Evolutionary conservation across 2,329 filamentous ascomycete species (phyloP), one percentile per base, ranked within the genome.

Genomic region (Diaporthe velutina): DNA sequence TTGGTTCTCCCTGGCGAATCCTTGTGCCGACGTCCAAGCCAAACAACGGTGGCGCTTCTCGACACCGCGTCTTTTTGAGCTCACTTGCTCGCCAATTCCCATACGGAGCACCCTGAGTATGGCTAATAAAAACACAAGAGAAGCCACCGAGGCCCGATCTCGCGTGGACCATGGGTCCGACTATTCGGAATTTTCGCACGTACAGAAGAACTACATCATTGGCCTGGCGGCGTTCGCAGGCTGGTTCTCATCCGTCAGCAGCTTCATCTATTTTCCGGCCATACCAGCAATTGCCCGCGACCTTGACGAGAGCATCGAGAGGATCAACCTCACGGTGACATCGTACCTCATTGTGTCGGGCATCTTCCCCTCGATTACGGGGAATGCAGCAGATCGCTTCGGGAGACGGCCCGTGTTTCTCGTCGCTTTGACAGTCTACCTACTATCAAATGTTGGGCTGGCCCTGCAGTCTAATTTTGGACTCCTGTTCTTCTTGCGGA

Each of bases 281-380:
- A 67, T 79, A 9, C 72, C 74, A 6, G 54, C 73, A 2, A 70
- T 75, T 12, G 73, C 75, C 12, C 9, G 52, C 2, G 75, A 76
- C 50, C 74, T 80, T 0, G 58, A 73, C 19, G 74, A 78, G 9
- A 76, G 76, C 2, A 58, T 73, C 8, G 76, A 76, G 22, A 50
- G 73, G 12, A 75, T 78, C 50, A 78, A 80, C 28, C 71, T 80
- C 12, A 79, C 79, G 4, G 76, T 80, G 15, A 80, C 79, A 1
- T 76, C 77, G 1, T 79, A 80, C 52, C 71, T 79, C 30, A 76
- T 79, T 6, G 68, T 71, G 7, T 71, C 68, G 7, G 68, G 68
- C 0, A 58, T 71, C 4, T 58, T 71, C 9, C 68, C 68, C 5
- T 71, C 68, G 2, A 60, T 77, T 17, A 70, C 75, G 0, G 76